A percentile compares a stretch with the other conserved stretches of the same genome.
phyloP scores from a whole-genome alignment of 805 yeast species.

The Pichia phayaonensis region DNA sequence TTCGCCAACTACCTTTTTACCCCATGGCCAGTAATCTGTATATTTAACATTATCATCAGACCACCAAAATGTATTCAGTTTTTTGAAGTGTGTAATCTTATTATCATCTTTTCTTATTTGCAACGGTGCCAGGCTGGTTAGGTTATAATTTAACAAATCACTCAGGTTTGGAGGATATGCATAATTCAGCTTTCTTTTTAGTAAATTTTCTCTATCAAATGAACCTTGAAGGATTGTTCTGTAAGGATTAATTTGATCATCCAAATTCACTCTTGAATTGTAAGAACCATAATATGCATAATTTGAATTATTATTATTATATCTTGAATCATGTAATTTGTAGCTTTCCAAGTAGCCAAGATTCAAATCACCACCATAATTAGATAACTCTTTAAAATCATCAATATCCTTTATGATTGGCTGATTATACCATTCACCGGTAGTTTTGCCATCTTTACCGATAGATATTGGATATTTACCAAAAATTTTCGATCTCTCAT shows the following conservation, averaged over 20 bases:
- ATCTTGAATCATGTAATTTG: background rate
- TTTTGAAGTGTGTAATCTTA: background rate
- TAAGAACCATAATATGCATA: background rate
- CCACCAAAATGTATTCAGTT: background rate
- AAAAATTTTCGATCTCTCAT: slow-evolving; percentile 14
- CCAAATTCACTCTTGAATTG: background rate
- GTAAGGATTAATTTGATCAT: background rate
- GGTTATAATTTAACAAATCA: background rate
- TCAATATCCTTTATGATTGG: slow-evolving; percentile 25
- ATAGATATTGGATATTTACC: slow-evolving; percentile 3
- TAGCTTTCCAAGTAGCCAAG: slow-evolving; percentile 8
- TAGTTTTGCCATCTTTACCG: background rate
- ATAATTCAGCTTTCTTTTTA: background rate
- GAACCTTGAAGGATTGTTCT: slow-evolving; percentile 2
- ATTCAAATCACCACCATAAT: slow-evolving; percentile 12
- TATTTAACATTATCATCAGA: background rate
- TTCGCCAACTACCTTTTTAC: background rate
- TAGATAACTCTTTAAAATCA: slow-evolving; percentile 18
- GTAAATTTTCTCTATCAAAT: slow-evolving; percentile 5
- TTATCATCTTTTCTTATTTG: background rate
- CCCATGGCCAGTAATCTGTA: slow-evolving; percentile 7
- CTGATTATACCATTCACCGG: slow-evolving; percentile 15
- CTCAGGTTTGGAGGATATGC: background rate
- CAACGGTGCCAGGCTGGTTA: background rate
- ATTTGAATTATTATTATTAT: background rate